Evolutionary conservation across 306 rosid species (phyloP).

Genomic region (Purshia tridentata): DNA sequence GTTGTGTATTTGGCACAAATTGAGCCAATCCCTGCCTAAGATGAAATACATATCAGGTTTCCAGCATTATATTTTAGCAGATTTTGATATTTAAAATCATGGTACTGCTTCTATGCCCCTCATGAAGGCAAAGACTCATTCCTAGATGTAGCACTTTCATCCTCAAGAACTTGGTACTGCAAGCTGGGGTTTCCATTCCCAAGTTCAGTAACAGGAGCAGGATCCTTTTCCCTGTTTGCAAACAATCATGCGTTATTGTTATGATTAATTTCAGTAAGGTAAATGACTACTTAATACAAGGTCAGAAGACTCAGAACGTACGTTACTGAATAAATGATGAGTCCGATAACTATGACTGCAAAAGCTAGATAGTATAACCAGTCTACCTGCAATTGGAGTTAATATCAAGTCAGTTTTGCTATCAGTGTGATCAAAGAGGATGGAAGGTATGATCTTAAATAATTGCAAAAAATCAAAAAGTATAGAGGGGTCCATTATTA

Average conservation of each 20-base stretch:
- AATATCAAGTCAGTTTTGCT: constrained; percentile 16
- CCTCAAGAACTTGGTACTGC: constrained; percentile 38
- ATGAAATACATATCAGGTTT: not conserved
- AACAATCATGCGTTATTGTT: not conserved
- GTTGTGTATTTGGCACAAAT: not conserved
- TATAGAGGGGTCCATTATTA: not conserved
- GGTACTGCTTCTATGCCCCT: constrained; percentile 8
- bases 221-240: constrained; percentile 42
- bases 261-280: not conserved
- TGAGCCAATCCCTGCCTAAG: not conserved
- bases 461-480: not conserved
- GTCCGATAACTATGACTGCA: constrained; percentile 43
- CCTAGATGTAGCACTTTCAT: constrained; percentile 30
- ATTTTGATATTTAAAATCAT: not conserved
- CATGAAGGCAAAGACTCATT: constrained; percentile 24
- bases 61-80: not conserved
- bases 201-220: constrained; percentile 14
- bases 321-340: constrained; percentile 53
- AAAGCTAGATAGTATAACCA: constrained; percentile 65
- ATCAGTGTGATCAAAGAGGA: not conserved
- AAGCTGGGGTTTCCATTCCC: constrained; percentile 32
- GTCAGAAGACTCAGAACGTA: constrained; percentile 25
- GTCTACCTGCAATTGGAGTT: constrained; percentile 44
- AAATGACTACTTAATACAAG: not conserved
- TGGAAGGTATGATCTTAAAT: not conserved